Conservation (phyloP, 2,329 filamentous ascomycete genomes). For the Colletotrichum endophyticum region DNA sequence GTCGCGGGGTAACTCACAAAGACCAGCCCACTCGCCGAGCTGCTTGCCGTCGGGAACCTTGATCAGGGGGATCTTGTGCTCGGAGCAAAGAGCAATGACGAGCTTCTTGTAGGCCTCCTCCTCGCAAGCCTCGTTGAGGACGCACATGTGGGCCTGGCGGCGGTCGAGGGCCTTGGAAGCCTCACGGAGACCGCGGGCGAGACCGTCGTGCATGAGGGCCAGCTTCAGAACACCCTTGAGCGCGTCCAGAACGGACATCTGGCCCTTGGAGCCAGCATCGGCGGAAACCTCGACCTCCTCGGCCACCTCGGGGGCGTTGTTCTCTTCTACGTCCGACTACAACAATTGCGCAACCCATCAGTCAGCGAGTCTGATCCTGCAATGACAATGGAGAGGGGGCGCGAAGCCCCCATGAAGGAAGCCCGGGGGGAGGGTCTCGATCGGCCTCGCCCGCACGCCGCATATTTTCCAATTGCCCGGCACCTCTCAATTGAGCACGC, state of each 20-base stretch:
- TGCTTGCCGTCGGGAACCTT: slow-evolving; percentile 99
- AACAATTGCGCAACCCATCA: slow-evolving; percentile 10
- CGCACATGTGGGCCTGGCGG: slow-evolving; percentile 99
- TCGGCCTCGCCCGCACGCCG: not conserved
- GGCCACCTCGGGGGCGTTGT: slow-evolving; percentile 79
- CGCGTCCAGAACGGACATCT: slow-evolving; percentile 98
- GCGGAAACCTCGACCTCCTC: slow-evolving; percentile 96
- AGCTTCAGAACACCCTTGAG: slow-evolving; percentile 99
- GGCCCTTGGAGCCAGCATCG: slow-evolving; percentile 84
- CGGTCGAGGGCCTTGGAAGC: slow-evolving; percentile 98
- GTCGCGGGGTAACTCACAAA: slow-evolving; percentile 74
- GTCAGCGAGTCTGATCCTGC: slow-evolving; percentile 21
- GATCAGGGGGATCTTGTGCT: slow-evolving; percentile 99
- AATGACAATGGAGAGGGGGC: not conserved
- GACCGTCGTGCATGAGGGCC: slow-evolving; percentile 98
- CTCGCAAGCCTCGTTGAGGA: slow-evolving; percentile 99
- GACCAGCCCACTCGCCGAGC: slow-evolving; percentile 99
- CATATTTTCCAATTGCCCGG: not conserved
- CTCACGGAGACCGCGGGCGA: slow-evolving; percentile 97
- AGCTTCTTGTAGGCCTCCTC: slow-evolving; percentile 99
- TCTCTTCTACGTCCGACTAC: slow-evolving; percentile 99
- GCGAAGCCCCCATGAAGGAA: not conserved
- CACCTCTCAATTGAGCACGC: not conserved
- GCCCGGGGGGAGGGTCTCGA: not conserved
- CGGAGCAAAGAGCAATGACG: slow-evolving; percentile 95